A percentile compares a stretch with the other conserved stretches of the same genome.
Evolutionary conservation across 768 basidiomycete genomes (phyloP).

Genomic region (Trametopsis cervina): DNA sequence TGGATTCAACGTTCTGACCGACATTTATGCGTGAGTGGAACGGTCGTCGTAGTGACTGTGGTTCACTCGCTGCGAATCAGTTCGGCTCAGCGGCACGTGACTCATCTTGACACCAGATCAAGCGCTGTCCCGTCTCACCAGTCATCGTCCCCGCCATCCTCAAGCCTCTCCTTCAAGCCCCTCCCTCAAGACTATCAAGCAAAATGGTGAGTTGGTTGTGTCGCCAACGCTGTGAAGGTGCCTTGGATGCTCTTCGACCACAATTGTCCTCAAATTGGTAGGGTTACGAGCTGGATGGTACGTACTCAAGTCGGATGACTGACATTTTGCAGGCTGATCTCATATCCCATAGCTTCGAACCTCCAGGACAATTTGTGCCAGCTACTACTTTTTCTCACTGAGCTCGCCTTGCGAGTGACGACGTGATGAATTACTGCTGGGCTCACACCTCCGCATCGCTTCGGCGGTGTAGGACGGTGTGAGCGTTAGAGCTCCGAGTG

Average conservation of each 20-base stretch:
- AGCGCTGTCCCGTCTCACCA: neutral
- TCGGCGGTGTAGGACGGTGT: conserved; percentile 14
- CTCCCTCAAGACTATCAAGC: conserved; percentile 12
- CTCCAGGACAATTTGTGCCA: conserved; percentile 5
- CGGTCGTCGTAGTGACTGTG: too few species aligned
- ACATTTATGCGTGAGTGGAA: too few species aligned
- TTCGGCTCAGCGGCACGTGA: neutral
- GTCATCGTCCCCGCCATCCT: conserved; percentile 7
- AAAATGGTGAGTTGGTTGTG: conserved; percentile 13
- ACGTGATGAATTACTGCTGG: conserved; percentile 36
- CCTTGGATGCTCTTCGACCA: conserved; percentile 6
- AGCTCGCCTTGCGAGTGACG: conserved; percentile 32
- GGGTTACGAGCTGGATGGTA: conserved; percentile 14
- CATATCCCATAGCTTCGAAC: neutral
- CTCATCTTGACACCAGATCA: neutral
- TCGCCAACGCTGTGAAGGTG: neutral
- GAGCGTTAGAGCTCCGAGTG: conserved; percentile 51
- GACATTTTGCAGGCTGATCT: neutral
- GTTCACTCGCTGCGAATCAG: too few species aligned
- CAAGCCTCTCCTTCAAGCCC: conserved; percentile 8
- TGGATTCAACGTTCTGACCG: too few species aligned
- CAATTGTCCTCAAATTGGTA: neutral
- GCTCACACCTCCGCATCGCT: conserved; percentile 21
- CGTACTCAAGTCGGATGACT: conserved; percentile 14
- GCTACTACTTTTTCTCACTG: conserved; percentile 22